These are phyloP conservation scores for Colletotrichum australisinense DNA, from an alignment of 2,329 filamentous ascomycete species.

Conservation along the genomic window DNA sequence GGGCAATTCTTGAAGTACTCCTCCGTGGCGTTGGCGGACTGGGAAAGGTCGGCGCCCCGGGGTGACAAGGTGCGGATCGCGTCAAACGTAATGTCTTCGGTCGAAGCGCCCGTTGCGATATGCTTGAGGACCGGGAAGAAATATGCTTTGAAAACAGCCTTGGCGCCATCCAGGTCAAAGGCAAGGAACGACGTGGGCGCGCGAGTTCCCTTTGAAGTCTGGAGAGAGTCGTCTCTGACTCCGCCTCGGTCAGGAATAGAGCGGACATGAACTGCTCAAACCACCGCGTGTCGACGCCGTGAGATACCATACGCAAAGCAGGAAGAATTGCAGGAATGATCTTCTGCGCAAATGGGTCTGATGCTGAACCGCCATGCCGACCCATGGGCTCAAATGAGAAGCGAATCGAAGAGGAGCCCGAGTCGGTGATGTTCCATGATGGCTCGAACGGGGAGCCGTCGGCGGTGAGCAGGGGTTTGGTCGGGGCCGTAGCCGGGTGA, in stretches of 20 bases:
- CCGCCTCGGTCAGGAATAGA: conserved; percentile 38
- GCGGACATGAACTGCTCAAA: conserved; percentile 38
- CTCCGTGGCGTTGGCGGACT: conserved; percentile 38
- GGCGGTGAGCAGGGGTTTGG: conserved; percentile 30
- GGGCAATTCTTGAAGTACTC: conserved; percentile 36
- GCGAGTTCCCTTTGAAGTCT: conserved; percentile 35
- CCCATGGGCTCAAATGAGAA: conserved; percentile 37
- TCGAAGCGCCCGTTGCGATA: conserved; percentile 38
- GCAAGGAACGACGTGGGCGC: conserved; percentile 41
- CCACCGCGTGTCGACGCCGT: conserved; percentile 34
- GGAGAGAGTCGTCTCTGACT: conserved; percentile 22
- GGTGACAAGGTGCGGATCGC: conserved; percentile 39
- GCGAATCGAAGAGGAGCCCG: conserved; percentile 30
- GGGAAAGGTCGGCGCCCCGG: conserved; percentile 33
- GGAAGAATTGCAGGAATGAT: conserved; percentile 33
- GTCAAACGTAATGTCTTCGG: conserved; percentile 38
- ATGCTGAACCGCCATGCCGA: conserved; percentile 25
- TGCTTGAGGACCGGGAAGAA: conserved; percentile 42
- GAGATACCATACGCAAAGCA: conserved; percentile 18
- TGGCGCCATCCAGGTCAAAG: conserved; percentile 40
- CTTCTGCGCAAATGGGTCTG: conserved; percentile 34
- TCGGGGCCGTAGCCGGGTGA: conserved; percentile 24
- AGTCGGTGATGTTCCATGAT: conserved; percentile 35
- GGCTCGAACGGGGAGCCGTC: conserved; percentile 35
- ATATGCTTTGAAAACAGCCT: conserved; percentile 40